A percentile compares a stretch with the other conserved stretches of the same genome.
These are phyloP conservation scores for Irpex lacteus DNA, from an alignment of 1,284 basidiomycete species.

Conservation along the genomic window DNA sequence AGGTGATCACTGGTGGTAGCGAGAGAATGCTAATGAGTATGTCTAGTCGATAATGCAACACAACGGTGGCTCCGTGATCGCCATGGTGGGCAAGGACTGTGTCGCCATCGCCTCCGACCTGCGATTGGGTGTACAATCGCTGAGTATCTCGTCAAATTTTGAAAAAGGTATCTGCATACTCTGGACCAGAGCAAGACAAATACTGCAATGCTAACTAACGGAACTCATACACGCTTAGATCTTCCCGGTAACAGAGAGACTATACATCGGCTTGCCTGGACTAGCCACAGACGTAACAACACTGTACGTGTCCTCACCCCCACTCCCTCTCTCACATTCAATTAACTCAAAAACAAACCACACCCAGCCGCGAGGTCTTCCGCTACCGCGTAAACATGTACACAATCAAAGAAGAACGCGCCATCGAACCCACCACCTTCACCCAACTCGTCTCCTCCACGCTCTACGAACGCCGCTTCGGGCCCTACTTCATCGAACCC, in stretches of 20 bases:
- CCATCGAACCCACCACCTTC: conserved; percentile 96
- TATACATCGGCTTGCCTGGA: conserved; percentile 92
- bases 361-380: conserved; percentile 76
- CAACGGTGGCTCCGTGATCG: conserved; percentile 97
- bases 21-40: neutral
- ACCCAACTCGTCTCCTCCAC: conserved; percentile 95
- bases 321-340: too few relatives aligned
- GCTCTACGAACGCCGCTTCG: conserved; percentile 96
- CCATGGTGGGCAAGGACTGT: conserved; percentile 99
- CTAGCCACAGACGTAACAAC: conserved; percentile 93
- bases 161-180: conserved; percentile 69
- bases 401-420: conserved; percentile 98
- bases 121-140: conserved; percentile 86
- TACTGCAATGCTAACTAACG: neutral
- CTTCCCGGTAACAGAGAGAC: conserved; percentile 91
- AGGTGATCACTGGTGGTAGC: neutral
- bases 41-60: conserved; percentile 79
- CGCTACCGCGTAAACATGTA: conserved; percentile 99
- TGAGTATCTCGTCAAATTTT: conserved; percentile 90
- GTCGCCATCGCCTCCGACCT: conserved; percentile 98
- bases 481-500: conserved; percentile 96
- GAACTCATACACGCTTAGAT: conserved; percentile 51
- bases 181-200: too few relatives aligned
- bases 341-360: too few relatives aligned
- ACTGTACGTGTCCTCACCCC: conserved; percentile 51